Conservation (phyloP, 208 protist genomes). For the Leishmania major region DNA sequence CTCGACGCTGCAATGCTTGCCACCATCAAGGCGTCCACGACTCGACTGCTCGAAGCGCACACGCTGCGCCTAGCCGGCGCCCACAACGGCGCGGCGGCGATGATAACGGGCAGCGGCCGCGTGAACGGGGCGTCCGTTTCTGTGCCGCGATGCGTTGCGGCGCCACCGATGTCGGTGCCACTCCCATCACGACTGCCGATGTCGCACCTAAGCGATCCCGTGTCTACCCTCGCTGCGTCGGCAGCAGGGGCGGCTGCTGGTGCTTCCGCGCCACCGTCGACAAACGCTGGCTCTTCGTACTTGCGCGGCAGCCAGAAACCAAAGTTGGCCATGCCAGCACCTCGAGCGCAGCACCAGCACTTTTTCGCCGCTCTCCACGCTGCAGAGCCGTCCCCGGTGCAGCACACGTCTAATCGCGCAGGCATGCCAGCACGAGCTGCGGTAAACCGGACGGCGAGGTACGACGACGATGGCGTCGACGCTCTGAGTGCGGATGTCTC, state of each 20-base stretch:
- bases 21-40: conserved; percentile 22
- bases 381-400: background rate
- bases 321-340: no score
- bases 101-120: background rate
- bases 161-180: conserved; percentile 4
- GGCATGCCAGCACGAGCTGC: background rate
- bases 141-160: conserved; percentile 12
- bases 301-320: background rate
- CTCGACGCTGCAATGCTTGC: conserved; percentile 11
- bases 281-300: background rate
- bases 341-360: background rate
- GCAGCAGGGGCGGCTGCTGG: background rate
- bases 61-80: background rate
- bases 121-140: background rate
- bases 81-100: background rate
- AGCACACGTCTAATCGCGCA: background rate
- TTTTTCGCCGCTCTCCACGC: background rate
- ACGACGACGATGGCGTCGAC: conserved; percentile 16
- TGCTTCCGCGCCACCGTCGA: background rate
- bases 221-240: background rate
- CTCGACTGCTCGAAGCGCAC: conserved; percentile 12
- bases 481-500: background rate
- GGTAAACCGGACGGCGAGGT: background rate
- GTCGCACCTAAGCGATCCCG: conserved; percentile 10
- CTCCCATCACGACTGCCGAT: background rate